Evolutionary conservation across 495 filamentous ascomycete species (phyloP), one percentile per base, ranked within the genome.

Genomic region (Aspergillus incahuasiensis): DNA sequence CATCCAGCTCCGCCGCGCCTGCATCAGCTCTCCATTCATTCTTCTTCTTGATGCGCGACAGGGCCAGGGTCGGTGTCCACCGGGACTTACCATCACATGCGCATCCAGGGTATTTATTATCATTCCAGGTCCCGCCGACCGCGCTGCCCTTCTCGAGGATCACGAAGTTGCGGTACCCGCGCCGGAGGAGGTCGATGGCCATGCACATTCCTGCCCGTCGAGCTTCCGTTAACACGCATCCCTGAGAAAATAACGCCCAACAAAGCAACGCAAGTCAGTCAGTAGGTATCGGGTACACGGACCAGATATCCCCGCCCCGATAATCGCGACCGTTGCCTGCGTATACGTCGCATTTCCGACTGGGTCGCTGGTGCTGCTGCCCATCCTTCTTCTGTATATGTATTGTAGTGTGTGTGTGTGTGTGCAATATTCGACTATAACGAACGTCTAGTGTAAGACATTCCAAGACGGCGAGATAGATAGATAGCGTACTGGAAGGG

Each of bases 181-280:
- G 65, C 28, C 72, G 77, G 62, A 84, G 75, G 30, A 83, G 65
- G 47, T 83, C 79, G 54, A 83, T 83, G 15, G 81, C 82, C 63
- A 75, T 80, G 59, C 79, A 82, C 62, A 82, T 73, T 52, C 79
- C 80, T 74, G n/a, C n/a, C n/a, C n/a, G n/a, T n/a, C n/a, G n/a
- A 28, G 5, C 13, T 1, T 21, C 8, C 1, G 24, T 50, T 24
- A 55, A 20, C 32, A 28, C 3, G 4, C 25, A 4, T 3, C 8
- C 25, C 25, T 28, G 25, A 28, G 25, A 28, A 3, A 28, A 28
- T n/a, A n/a, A n/a, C n/a, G n/a, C n/a, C n/a, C n/a, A n/a, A n/a
- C n/a, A n/a, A n/a, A 21, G 5, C n/a, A 7, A 13, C 12, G 8
- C 5, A 13, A 19, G 18, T 13, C 22, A 0, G 6, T 34, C 22